Base-by-base conservation (phyloP, 2,329 filamentous ascomycete genomes). In the Pezicula carpinea region DNA sequence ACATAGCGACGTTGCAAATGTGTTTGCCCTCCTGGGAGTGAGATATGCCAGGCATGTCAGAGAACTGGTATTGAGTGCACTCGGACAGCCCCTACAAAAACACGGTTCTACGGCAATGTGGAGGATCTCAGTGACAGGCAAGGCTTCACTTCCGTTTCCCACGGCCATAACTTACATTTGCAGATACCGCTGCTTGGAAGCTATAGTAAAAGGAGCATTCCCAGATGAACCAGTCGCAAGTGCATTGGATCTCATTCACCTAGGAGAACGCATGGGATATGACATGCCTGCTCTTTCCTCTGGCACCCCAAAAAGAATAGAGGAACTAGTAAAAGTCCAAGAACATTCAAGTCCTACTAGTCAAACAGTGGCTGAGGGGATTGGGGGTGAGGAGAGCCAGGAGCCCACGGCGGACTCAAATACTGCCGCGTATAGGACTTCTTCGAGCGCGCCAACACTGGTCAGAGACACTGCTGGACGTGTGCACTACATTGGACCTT, bases 401-500 rank as follows among this genome's bases (percentile, higher is more conserved):
- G 23, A 26, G 11, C 4, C 6, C 7, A 10, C 7, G 23, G 23
- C 11, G 7, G 23, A 26, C 11, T 8, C 23, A 8, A 10, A 26
- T 26, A 10, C 6, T 8, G 6, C 11, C 11, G 3, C 23, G 7
- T 10, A 26, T 6, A 26, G 7, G 7, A 5, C 23, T 6, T 26
- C 23, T 3, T 26, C 23, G 7, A 26, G 23, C 11, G 23, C 23
- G 11, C 23, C 33, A 36, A 36, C 55, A 5, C 50, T 67, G 5
- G 60, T 66, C 5, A 57, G 57, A 31, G 66, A 68, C 21, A 60
- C 62, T 1, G 57, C 63, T 11, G 66, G 66, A 0, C 62, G 62
- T 35, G 60, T 64, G 48, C 65, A 69, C 43, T 69, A 67, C 35
- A 66, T 68, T 21, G 66, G 66, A 0, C 66, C 65, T 3, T 68